Evolutionary conservation across 768 basidiomycete genomes (phyloP).

Genomic region (Leucocoprinus birnbaumii): DNA sequence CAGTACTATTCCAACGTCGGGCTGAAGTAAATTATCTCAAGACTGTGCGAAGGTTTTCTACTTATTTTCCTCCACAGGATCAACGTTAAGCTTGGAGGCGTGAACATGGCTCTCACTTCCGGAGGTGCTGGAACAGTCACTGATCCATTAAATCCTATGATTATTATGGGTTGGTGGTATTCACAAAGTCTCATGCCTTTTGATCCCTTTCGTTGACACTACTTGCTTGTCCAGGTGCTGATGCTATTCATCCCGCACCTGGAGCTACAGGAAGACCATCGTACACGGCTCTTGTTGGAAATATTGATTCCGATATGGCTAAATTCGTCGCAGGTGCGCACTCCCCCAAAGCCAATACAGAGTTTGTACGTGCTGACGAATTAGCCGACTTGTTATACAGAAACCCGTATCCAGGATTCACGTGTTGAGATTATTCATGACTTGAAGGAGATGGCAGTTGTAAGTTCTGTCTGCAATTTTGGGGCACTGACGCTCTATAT

Average conservation of each 20-base stretch:
- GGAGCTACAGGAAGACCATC: constrained; percentile 71
- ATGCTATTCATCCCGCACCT: constrained; percentile 78
- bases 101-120: constrained; percentile 71
- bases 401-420: constrained; percentile 49
- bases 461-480: constrained; percentile 17
- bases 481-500: background rate
- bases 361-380: too few relatives aligned
- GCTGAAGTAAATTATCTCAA: constrained; percentile 52
- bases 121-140: constrained; percentile 51
- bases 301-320: constrained; percentile 65
- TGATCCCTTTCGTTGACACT: background rate
- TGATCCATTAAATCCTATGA: constrained; percentile 67
- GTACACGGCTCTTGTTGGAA: constrained; percentile 72
- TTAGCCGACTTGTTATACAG: background rate
- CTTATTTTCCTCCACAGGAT: constrained; percentile 40
- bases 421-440: constrained; percentile 71
- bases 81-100: constrained; percentile 80
- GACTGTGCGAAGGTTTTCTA: background rate
- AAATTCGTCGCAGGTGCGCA: constrained; percentile 52
- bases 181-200: too few relatives aligned
- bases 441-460: constrained; percentile 59
- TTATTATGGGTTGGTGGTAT: constrained; percentile 69
- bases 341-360: background rate
- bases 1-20: constrained; percentile 82
- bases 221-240: constrained; percentile 48